A percentile compares a stretch with the other conserved stretches of the same genome.
These are phyloP conservation scores for Fusarium sp. DNA, from an alignment of 2,329 filamentous ascomycete genomes.

Conservation along the genomic window DNA sequence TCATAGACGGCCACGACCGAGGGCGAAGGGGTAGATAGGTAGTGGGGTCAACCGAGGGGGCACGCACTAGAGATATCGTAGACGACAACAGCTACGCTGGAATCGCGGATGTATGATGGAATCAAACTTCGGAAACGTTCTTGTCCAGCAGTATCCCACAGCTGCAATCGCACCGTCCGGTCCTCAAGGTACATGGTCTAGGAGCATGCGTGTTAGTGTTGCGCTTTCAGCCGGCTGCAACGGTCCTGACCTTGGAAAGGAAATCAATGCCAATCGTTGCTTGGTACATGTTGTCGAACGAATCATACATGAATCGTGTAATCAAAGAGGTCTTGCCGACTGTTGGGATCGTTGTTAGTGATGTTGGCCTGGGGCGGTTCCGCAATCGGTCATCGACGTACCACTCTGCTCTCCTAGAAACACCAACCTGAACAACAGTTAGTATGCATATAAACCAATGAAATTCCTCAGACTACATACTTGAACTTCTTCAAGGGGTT, in stretches of 20 bases:
- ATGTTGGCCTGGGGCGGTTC: conserved; percentile 29
- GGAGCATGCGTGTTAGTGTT: conserved; percentile 36
- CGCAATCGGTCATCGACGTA: conserved; percentile 64
- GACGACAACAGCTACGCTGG: conserved; percentile 96
- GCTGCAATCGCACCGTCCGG: conserved; percentile 94
- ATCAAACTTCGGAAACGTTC: conserved; percentile 98
- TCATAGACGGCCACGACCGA: conserved; percentile 27
- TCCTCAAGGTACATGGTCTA: conserved; percentile 99
- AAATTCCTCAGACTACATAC: conserved; percentile 63
- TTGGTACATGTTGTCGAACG: conserved; percentile 99
- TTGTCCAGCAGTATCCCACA: conserved; percentile 99
- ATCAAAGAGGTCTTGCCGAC: conserved; percentile 99
- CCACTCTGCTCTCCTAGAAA: conserved; percentile 99
- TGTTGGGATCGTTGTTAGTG: conserved; percentile 59
- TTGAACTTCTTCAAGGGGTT: conserved; percentile 99
- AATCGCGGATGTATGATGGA: conserved; percentile 98
- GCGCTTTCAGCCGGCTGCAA: conserved; percentile 21
- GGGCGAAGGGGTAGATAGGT: conserved; percentile 19
- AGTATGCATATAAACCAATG: conserved; percentile 36
- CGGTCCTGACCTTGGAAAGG: conserved; percentile 84
- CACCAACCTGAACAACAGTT: conserved; percentile 77
- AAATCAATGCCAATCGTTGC: conserved; percentile 99
- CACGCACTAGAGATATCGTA: conserved; percentile 92
- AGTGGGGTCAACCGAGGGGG: conserved; percentile 42
- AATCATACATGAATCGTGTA: conserved; percentile 99